Evolutionary conservation across 139 green algal genomes (phyloP).

Genomic region (Chlorella sp.): DNA sequence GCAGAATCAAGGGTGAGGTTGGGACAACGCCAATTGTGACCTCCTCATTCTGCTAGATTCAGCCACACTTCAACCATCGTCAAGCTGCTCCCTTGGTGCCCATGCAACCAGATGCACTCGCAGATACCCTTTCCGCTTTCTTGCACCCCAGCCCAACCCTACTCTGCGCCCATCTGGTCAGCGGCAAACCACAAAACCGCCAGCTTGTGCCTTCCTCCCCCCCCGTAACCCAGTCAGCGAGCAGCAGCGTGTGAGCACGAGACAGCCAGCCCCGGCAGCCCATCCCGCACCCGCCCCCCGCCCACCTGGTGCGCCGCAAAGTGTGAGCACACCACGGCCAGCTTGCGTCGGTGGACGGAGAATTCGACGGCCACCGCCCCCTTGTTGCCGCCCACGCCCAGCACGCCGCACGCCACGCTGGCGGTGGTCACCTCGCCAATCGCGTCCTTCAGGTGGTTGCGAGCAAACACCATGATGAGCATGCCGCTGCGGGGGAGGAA

Average conservation of each 20-base stretch:
- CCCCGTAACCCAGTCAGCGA: too few species aligned
- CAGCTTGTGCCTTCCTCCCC: too few species aligned
- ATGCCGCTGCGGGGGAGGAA: constrained; percentile 58
- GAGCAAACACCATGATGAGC: constrained; percentile 78
- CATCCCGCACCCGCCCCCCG: neutral
- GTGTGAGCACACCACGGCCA: constrained; percentile 87
- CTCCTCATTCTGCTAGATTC: too few species aligned
- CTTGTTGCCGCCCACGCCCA: constrained; percentile 97
- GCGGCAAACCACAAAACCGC: too few species aligned
- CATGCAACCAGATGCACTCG: too few species aligned
- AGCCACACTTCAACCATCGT: too few species aligned
- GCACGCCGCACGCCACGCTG: constrained; percentile 87
- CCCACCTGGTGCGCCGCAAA: constrained; percentile 93
- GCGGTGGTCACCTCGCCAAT: constrained; percentile 59
- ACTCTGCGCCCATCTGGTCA: too few species aligned
- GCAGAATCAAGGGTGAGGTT: too few species aligned
- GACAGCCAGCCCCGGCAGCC: too few species aligned
- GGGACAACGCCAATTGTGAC: neutral
- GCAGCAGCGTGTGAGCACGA: too few species aligned
- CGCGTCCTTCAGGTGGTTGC: constrained; percentile 32
- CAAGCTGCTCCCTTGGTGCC: too few species aligned
- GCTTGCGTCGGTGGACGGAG: constrained; percentile 74
- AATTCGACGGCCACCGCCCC: constrained; percentile 90
- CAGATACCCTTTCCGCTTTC: neutral
- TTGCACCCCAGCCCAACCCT: neutral